Base-by-base conservation (phyloP, 78 protist genomes). In the Dictyostelium intermedium region DNA sequence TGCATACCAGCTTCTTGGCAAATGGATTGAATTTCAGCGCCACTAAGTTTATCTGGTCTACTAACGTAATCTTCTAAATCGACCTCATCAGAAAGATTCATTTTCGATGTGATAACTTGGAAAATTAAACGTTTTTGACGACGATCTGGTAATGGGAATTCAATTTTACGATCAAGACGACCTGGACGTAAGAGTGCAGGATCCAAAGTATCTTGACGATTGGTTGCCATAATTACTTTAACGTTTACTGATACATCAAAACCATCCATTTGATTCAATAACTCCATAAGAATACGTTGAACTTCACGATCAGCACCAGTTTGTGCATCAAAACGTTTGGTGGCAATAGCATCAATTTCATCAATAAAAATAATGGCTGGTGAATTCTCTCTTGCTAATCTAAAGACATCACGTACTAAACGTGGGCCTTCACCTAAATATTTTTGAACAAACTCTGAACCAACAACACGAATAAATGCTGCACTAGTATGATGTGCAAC, bases 341-440 rank as follows among this genome's bases (percentile, higher is more conserved):
- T 98, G 39, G 99, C 99, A 45, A 92, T 92, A 30, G 96, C 96
- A 60, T 92, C 96, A 47, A 92, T 83, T 93, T 99, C 99, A 85
- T 99, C 99, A 93, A 99, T 98, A 91, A 99, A 99, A 86, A 99
- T 97, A 96, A 99, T 99, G 34, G 99, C 96, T 3, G 99, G 99
- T 20, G 99, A 89, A 93, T 99, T 99, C 86, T 99, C 99, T 69
- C 97, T 23, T 23, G 99, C 99, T 82, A 99, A 83, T 23, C 99
- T 97, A 96, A 99, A 99, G 32, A 99, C 99, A 81, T 99, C 99
- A 56, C 99, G 97, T 20, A 99, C 99, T 99, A 99, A 99, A 20
- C 99, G 97, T 11, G 99, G 99, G 66, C 99, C 99, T 82, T 99
- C 99, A 10, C 99, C 99, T 18, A 99, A 97, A 96, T 99, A 99